Percentiles rank a stretch among this genome's conserved stretches.
phyloP scores from a whole-genome alignment of 2,329 filamentous ascomycete species.

The Aaosphaeria arxii region DNA sequence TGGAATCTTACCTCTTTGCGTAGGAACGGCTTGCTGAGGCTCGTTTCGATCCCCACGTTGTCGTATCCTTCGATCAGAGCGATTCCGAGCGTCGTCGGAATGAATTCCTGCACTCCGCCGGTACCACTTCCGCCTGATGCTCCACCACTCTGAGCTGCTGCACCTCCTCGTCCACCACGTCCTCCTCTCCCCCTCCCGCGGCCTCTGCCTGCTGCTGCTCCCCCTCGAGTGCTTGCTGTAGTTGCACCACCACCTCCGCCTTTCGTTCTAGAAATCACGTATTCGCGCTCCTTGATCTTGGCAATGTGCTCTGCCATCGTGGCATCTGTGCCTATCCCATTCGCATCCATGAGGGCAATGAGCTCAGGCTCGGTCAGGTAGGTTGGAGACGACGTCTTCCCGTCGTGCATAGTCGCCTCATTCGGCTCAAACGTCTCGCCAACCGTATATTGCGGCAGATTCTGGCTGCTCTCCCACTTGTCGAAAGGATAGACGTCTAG shows the following conservation, averaged over 20 bases:
- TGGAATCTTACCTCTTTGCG: slow-evolving; percentile 67
- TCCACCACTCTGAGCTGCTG: slow-evolving; percentile 36
- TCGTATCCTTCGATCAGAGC: slow-evolving; percentile 94
- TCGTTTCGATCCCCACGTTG: slow-evolving; percentile 87
- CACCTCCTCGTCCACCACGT: slow-evolving; percentile 40
- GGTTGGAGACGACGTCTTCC: slow-evolving; percentile 79
- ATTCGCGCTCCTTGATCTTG: slow-evolving; percentile 88
- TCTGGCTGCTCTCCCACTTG: slow-evolving; percentile 85
- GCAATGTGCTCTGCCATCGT: slow-evolving; percentile 99
- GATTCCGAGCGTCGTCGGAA: slow-evolving; percentile 87
- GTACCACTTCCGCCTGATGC: slow-evolving; percentile 41
- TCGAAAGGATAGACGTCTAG: slow-evolving; percentile 95
- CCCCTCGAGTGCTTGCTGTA: slow-evolving; percentile 42
- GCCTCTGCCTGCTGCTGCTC: slow-evolving; percentile 32
- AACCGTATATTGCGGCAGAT: slow-evolving; percentile 73
- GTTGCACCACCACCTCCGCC: slow-evolving; percentile 28
- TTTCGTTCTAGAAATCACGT: slow-evolving; percentile 67
- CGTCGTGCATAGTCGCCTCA: slow-evolving; percentile 84
- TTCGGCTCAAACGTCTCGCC: slow-evolving; percentile 84
- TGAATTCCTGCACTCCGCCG: slow-evolving; percentile 73
- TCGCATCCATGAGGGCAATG: slow-evolving; percentile 95
- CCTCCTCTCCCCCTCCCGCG: slow-evolving; percentile 39
- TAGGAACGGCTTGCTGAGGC: slow-evolving; percentile 90
- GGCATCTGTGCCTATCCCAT: slow-evolving; percentile 96
- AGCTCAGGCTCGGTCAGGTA: slow-evolving; percentile 95